These are phyloP conservation scores for Phytopythium delawarense DNA, from an alignment of 352 stramenopile species.

Conservation along the genomic window DNA sequence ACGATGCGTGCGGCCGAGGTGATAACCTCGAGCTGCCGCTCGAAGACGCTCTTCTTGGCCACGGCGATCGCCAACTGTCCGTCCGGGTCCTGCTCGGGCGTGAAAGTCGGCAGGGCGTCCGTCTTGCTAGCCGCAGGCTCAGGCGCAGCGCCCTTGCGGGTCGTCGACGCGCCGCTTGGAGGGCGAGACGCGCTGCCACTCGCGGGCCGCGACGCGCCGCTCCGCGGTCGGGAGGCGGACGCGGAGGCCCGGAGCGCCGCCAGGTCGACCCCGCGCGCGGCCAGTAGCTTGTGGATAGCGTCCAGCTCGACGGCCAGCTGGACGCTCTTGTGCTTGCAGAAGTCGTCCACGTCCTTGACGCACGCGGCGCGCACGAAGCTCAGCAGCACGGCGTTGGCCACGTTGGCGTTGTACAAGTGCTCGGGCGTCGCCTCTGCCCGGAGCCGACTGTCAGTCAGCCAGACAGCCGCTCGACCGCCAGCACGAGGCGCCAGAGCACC, in stretches of 20 bases:
- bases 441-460: neutral
- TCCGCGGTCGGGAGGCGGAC: conserved; percentile 3
- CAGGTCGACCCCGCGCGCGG: conserved; percentile 7
- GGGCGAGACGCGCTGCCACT: conserved; percentile 19
- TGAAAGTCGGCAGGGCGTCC: neutral
- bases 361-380: conserved; percentile 70
- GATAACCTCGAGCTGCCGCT: conserved; percentile 53
- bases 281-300: conserved; percentile 32
- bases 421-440: conserved; percentile 40
- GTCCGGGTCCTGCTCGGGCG: conserved; percentile 14
- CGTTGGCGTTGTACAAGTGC: conserved; percentile 80
- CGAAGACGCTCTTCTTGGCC: conserved; percentile 32
- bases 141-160: conserved; percentile 8
- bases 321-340: conserved; percentile 73
- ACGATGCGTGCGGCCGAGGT: conserved; percentile 34
- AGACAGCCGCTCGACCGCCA: neutral
- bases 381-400: conserved; percentile 60
- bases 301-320: conserved; percentile 75
- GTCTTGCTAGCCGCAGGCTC: neutral
- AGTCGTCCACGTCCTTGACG: conserved; percentile 59
- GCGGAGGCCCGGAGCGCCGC: neutral
- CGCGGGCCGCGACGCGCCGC: conserved; percentile 10
- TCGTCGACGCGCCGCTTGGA: conserved; percentile 14
- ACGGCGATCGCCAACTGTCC: conserved; percentile 19
- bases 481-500: neutral